Percentiles rank a stretch among this genome's conserved stretches.
Evolutionary conservation across 1,139 yeast genomes (phyloP).

Genomic region (Keqinozyma sinolaborantium): DNA sequence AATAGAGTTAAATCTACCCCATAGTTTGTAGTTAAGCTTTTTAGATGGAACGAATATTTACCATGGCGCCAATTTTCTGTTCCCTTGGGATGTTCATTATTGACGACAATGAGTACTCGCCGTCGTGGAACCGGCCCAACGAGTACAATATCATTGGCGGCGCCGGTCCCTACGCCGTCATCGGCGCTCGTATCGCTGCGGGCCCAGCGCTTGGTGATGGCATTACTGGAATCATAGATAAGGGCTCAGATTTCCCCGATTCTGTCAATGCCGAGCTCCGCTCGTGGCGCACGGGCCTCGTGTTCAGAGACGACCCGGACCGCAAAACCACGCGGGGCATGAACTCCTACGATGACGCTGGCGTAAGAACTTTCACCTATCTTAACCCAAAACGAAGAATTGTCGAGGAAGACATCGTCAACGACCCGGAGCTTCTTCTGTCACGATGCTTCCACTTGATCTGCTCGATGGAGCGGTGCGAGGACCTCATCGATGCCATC

Average conservation of each 20-base stretch:
- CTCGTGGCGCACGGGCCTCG: slow-evolving; percentile 60
- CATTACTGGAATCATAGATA: slow-evolving; percentile 72
- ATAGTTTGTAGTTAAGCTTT: slow-evolving; percentile 1
- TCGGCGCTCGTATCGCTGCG: slow-evolving; percentile 67
- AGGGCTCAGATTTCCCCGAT: slow-evolving; percentile 73
- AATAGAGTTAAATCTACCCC: no score
- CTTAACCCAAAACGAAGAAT: slow-evolving; percentile 64
- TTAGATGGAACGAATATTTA: slow-evolving; percentile 20
- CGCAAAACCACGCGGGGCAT: slow-evolving; percentile 79
- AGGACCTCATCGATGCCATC: slow-evolving; percentile 39
- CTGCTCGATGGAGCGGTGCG: slow-evolving; percentile 65
- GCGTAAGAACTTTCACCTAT: slow-evolving; percentile 45
- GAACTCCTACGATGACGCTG: slow-evolving; percentile 66
- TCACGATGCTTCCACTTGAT: slow-evolving; percentile 66
- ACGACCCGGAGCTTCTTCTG: slow-evolving; percentile 25
- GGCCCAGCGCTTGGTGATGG: slow-evolving; percentile 27
- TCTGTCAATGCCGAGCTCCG: slow-evolving; percentile 42
- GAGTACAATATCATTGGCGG: slow-evolving; percentile 74
- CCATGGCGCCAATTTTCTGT: slow-evolving; percentile 17
- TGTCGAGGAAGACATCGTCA: slow-evolving; percentile 53
- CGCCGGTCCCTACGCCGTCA: slow-evolving; percentile 79
- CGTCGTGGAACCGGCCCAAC: slow-evolving; percentile 32
- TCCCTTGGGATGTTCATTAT: slow-evolving; percentile 88
- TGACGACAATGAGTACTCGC: slow-evolving; percentile 74
- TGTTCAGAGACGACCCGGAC: slow-evolving; percentile 46